A percentile compares a stretch with the other conserved stretches of the same genome.
Conservation (phyloP, 2,329 filamentous ascomycete genomes). For the Aspergillus persii region DNA sequence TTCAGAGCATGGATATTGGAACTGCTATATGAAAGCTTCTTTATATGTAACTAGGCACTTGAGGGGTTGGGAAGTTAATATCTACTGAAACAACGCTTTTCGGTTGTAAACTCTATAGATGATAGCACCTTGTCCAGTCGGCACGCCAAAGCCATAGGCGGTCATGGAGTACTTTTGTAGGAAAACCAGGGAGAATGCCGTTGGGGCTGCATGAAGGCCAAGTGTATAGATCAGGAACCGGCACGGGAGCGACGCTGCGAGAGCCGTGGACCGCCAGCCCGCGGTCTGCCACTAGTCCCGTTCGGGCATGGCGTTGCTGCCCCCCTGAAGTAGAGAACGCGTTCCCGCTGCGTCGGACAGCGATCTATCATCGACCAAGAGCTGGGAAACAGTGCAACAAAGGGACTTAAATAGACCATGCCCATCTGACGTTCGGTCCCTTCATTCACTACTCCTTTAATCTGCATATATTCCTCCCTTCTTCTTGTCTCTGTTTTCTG, state of each 20-base stretch:
- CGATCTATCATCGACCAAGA: slow-evolving; percentile 2
- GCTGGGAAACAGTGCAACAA: not conserved
- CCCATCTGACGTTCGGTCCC: not conserved
- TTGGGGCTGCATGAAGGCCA: too few relatives aligned
- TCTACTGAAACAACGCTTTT: too few relatives aligned
- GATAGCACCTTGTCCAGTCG: too few relatives aligned
- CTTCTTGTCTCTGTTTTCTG: not conserved
- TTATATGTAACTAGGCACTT: too few relatives aligned
- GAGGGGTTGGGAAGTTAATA: too few relatives aligned
- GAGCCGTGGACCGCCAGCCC: slow-evolving; percentile 1
- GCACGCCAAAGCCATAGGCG: too few relatives aligned
- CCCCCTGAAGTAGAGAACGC: slow-evolving; percentile 11
- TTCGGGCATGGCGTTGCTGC: not conserved
- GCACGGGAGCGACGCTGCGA: not conserved
- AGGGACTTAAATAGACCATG: not conserved
- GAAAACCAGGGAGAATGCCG: not conserved
- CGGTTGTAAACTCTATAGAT: too few relatives aligned
- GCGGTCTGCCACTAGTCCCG: not conserved
- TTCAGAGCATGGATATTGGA: slow-evolving; percentile 21
- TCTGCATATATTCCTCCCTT: not conserved
- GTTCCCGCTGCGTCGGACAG: slow-evolving; percentile 6
- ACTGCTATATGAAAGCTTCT: slow-evolving; percentile 27
- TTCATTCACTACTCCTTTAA: not conserved
- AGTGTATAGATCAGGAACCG: not conserved
- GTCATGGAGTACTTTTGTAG: not conserved